Percentiles rank a stretch among this genome's conserved stretches.
phyloP scores from a whole-genome alignment of 1,139 yeast genomes.

The Geotrichum phurueaensis region DNA sequence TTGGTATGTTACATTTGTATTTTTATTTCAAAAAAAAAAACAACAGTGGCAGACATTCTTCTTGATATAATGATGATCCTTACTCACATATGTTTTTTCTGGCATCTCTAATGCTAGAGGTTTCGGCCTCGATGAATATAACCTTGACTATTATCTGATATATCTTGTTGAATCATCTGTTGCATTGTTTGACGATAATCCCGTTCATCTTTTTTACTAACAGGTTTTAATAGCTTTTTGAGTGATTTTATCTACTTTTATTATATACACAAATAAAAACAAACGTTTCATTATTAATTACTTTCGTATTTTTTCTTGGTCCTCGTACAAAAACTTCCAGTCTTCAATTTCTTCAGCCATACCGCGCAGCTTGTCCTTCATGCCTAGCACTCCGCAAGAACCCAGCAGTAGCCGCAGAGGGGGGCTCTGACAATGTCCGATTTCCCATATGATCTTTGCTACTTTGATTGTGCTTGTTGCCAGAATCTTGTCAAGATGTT shows the following conservation, averaged over 20 bases:
- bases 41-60: background rate
- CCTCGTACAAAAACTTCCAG: constrained; percentile 35
- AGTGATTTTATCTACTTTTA: background rate
- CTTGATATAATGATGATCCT: constrained; percentile 16
- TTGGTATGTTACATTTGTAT: background rate
- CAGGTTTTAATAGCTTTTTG: background rate
- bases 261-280: background rate
- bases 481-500: constrained; percentile 16
- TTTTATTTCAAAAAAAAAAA: background rate
- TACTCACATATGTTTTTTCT: constrained; percentile 13
- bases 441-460: constrained; percentile 20
- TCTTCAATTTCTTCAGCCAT: constrained; percentile 37
- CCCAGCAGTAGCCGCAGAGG: constrained; percentile 32
- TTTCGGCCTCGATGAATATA: constrained; percentile 18
- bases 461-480: constrained; percentile 18
- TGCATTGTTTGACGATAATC: background rate
- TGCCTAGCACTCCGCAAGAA: constrained; percentile 27
- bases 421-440: constrained; percentile 31
- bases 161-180: background rate
- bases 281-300: background rate
- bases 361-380: constrained; percentile 32
- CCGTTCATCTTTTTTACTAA: background rate
- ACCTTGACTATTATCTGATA: constrained; percentile 17
- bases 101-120: constrained; percentile 20
- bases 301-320: constrained; percentile 8